These are phyloP conservation scores for Beauveria brongniartii DNA, from an alignment of 2,329 filamentous ascomycete species.

Conservation along the genomic window DNA sequence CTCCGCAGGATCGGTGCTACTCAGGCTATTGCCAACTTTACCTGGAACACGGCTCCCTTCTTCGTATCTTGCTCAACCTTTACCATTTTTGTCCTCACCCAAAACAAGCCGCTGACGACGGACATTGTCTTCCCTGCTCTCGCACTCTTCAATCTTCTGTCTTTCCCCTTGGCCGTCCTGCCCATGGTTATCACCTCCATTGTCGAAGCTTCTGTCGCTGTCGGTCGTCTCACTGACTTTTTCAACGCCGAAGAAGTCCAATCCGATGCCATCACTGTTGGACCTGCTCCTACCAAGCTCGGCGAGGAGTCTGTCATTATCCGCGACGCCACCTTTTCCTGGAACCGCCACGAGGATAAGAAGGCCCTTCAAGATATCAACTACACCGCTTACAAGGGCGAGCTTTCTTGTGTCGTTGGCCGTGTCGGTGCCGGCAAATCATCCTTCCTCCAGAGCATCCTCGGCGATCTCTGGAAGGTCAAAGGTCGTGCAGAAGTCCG, in stretches of 20 bases:
- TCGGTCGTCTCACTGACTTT: constrained; percentile 75
- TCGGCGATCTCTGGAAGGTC: constrained; percentile 88
- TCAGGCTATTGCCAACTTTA: constrained; percentile 92
- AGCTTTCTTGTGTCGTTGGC: constrained; percentile 86
- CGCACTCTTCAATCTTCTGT: constrained; percentile 91
- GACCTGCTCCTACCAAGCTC: constrained; percentile 60
- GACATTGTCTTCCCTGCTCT: constrained; percentile 91
- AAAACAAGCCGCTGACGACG: constrained; percentile 72
- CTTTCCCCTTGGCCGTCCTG: constrained; percentile 86
- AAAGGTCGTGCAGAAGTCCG: constrained; percentile 76
- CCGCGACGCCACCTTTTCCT: constrained; percentile 82
- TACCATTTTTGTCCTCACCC: constrained; percentile 82
- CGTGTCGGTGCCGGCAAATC: constrained; percentile 95
- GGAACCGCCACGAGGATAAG: constrained; percentile 74
- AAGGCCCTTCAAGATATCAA: constrained; percentile 74
- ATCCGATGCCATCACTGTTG: constrained; percentile 64
- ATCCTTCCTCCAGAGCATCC: constrained; percentile 76
- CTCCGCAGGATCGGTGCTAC: constrained; percentile 92
- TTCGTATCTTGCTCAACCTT: constrained; percentile 96
- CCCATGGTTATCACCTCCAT: constrained; percentile 98
- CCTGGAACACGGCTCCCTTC: constrained; percentile 96
- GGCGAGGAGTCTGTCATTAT: constrained; percentile 85
- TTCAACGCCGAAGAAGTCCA: constrained; percentile 87
- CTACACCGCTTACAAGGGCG: constrained; percentile 83
- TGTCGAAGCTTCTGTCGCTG: constrained; percentile 91